Conservation (phyloP, 208 protist species). For the Acanthamoeba sp. region DNA sequence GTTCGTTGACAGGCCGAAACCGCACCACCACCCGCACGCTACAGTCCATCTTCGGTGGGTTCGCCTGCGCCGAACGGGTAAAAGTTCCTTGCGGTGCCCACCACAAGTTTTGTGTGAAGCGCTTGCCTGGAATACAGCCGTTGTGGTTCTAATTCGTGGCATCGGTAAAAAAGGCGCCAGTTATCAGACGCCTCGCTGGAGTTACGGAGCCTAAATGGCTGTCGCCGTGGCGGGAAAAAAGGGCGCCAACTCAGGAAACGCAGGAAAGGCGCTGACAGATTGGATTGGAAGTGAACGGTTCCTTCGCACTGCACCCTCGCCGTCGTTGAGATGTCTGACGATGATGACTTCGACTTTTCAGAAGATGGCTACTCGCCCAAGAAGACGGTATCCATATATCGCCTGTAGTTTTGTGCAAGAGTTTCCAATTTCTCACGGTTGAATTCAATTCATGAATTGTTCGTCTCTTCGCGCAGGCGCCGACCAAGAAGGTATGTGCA, state of each 20-base stretch:
- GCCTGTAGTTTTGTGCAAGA: neutral
- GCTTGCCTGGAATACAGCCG: neutral
- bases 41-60: neutral
- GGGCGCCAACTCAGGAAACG: neutral
- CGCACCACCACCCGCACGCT: conserved; percentile 58
- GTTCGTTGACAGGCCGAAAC: conserved; percentile 36
- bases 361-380: conserved; percentile 1
- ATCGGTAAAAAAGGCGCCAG: no score
- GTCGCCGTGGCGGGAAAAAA: neutral
- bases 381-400: neutral
- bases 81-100: no score
- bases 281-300: neutral
- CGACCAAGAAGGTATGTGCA: neutral
- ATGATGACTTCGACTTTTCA: conserved; percentile 38
- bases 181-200: no score
- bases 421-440: neutral
- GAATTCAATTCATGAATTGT: neutral
- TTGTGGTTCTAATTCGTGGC: no score
- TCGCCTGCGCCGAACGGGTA: no score
- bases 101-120: neutral
- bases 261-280: neutral
- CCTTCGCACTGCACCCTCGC: no score
- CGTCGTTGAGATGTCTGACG: neutral
- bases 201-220: no score
- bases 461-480: neutral